Evolutionary conservation across 1,139 yeast genomes (phyloP).

Genomic region (Yamadazyma membranifaciens): DNA sequence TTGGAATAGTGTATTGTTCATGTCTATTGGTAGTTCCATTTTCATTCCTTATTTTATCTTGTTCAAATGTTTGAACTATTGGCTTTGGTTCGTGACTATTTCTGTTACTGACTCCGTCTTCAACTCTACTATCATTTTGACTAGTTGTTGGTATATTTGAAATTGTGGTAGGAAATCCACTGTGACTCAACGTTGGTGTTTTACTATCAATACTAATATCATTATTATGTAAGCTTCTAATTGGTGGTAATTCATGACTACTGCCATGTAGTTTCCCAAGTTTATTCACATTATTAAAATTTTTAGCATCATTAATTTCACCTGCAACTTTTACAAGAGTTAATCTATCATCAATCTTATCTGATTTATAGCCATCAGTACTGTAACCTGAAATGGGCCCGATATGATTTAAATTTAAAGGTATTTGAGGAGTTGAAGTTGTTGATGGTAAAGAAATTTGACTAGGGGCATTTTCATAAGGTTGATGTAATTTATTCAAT

Average conservation of each 20-base stretch:
- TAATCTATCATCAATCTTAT: not conserved
- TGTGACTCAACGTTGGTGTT: conserved; percentile 2
- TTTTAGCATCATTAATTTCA: conserved; percentile 1
- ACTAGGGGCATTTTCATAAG: not conserved
- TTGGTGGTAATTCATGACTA: conserved; percentile 6
- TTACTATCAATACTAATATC: conserved; percentile 1
- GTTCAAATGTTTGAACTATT: conserved; percentile 11
- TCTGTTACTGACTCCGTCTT: conserved; percentile 5
- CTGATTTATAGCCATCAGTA: conserved; percentile 2
- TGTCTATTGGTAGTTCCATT: conserved; percentile 2
- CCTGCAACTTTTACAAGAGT: no score
- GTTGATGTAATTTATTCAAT: not conserved
- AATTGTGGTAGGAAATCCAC: conserved; percentile 14
- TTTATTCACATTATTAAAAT: not conserved
- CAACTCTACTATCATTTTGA: conserved; percentile 9
- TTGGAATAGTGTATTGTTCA: not conserved
- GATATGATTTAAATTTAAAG: not conserved
- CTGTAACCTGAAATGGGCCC: conserved; percentile 2
- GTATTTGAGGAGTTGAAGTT: not conserved
- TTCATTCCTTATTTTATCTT: conserved; percentile 7
- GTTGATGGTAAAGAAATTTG: not conserved
- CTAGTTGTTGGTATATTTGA: conserved; percentile 16
- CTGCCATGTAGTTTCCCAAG: not conserved
- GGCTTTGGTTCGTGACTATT: conserved; percentile 10
- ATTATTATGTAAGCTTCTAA: conserved; percentile 1